Evolutionary conservation across 768 basidiomycete species (phyloP).

Genomic region (Lyophyllum decastes): DNA sequence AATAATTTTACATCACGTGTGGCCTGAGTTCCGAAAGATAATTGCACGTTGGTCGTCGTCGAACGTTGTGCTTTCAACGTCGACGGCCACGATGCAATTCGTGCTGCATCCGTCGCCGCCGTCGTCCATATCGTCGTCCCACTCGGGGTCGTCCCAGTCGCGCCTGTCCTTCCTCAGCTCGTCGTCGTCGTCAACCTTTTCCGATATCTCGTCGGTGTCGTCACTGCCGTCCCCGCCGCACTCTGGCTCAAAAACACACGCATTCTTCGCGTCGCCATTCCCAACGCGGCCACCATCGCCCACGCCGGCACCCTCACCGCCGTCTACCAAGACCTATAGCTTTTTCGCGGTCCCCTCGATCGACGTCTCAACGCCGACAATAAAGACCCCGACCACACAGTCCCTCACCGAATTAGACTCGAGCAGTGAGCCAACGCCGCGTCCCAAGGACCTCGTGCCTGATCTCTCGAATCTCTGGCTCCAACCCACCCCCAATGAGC

Average conservation of each 20-base stretch:
- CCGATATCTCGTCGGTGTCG: conserved; percentile 29
- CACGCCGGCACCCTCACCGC: conserved; percentile 19
- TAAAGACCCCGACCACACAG: conserved; percentile 16
- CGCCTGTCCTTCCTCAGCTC: conserved; percentile 29
- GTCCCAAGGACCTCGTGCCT: conserved; percentile 15
- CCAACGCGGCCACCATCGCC: conserved; percentile 38
- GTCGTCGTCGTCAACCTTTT: conserved; percentile 40
- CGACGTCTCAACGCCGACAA: conserved; percentile 17
- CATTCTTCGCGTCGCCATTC: conserved; percentile 49
- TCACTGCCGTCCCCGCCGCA: conserved; percentile 29
- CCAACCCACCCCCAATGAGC: neutral
- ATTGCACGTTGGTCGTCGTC: neutral
- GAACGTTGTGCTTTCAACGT: neutral
- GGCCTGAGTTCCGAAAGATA: neutral
- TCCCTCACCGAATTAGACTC: neutral
- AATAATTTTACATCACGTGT: neutral
- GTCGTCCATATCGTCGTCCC: conserved; percentile 21
- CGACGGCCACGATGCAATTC: neutral
- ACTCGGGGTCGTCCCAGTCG: conserved; percentile 28
- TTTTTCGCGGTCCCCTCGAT: conserved; percentile 10
- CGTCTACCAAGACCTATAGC: conserved; percentile 14
- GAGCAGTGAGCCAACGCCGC: conserved; percentile 16
- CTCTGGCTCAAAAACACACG: conserved; percentile 44
- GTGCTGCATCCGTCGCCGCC: conserved; percentile 18
- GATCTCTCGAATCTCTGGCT: neutral